Conservation (phyloP, 192 early-diverging fungal genomes). For the Thamnidium elegans region DNA sequence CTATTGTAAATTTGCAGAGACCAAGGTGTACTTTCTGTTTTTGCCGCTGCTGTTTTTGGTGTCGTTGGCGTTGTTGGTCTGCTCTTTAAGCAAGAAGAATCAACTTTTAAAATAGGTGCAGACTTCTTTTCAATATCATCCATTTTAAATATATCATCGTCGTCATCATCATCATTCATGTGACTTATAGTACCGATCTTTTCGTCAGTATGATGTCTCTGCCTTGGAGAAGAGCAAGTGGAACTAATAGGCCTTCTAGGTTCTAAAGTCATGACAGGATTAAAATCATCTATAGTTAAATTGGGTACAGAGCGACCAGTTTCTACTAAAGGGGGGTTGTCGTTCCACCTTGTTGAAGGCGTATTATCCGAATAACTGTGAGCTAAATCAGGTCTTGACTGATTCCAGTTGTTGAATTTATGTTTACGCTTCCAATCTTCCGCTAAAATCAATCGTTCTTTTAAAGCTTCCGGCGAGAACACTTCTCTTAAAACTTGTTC, state of each 20-base stretch:
- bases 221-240: neutral
- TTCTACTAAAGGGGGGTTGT: constrained; percentile 3
- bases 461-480: constrained; percentile 80
- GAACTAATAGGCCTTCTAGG: constrained; percentile 2
- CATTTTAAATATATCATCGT: constrained; percentile 23
- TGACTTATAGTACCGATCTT: neutral
- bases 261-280: neutral
- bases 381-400: neutral
- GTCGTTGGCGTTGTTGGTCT: neutral
- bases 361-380: constrained; percentile 4
- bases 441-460: constrained; percentile 64
- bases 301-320: constrained; percentile 12
- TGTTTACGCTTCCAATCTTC: constrained; percentile 26
- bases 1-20: constrained; percentile 25
- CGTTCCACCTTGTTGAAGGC: neutral
- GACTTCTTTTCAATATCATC: constrained; percentile 19
- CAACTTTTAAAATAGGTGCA: neutral
- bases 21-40: constrained; percentile 22
- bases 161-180: neutral
- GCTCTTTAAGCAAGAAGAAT: neutral
- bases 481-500: constrained; percentile 90
- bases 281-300: neutral
- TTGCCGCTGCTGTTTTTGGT: neutral
- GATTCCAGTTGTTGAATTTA: neutral
- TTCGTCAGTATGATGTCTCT: no score